Evolutionary conservation across 2,329 filamentous ascomycete species (phyloP), one percentile per base, ranked within the genome.

Genomic region (Ceratocystis papillata): DNA sequence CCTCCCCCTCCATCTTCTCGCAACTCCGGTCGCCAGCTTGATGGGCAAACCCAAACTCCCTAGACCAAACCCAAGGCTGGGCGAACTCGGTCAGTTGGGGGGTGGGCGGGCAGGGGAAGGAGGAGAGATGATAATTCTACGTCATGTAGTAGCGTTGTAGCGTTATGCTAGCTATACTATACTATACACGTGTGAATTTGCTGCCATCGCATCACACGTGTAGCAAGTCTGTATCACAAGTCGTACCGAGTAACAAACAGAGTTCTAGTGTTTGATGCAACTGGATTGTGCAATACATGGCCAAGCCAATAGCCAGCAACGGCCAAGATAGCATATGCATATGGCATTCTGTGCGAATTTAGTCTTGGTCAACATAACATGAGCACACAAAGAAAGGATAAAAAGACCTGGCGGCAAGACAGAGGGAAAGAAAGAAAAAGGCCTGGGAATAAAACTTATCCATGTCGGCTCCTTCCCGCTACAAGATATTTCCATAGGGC

Each of bases 401-500:
- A 37, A 37, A 10, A 37, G 8, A 37, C 33, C 33, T 37, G 8
- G 33, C 33, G 33, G 33, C 33, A 37, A 37, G 33, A 3, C 10
- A 15, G 8, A 41, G 37, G 12, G 10, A 41, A 12, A 12, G 1
- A 41, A 1, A 41, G 37, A 41, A 41, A 41, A 41, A 41, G 37
- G 37, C 37, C 37, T 41, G 37, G 61, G 61, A 63, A 63, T 20
- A 63, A 63, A 50, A 48, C 44, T 63, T 63, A 63, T 63, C 61
- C 61, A 46, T 33, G 59, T 22, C 33, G 17, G 25, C 50, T 55
- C 50, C 50, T 22, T 55, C 50, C 50, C 41, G 41, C 59, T 25
- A 62, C 33, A 62, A 44, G 44, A 22, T 46, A 62, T 22, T 50
- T 33, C 22, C 28, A 63, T 30, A 53, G 28, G 2, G 10, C 10